phyloP scores from a whole-genome alignment of 345 rosid species.

The Hibiscus mutabilis region DNA sequence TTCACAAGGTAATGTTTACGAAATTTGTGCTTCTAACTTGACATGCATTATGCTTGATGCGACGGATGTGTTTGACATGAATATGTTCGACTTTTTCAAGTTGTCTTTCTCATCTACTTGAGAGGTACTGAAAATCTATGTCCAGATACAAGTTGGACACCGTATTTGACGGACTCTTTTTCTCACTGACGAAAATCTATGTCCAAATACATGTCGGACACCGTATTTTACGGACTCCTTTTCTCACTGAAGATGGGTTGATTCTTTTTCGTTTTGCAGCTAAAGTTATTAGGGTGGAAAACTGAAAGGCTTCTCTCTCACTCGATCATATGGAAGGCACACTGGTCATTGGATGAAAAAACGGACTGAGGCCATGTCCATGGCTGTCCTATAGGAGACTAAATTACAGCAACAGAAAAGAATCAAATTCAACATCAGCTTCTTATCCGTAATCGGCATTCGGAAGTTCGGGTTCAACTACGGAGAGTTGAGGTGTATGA shows the following conservation, averaged over 20 bases:
- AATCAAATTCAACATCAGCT: not conserved
- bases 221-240: not conserved
- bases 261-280: conserved; percentile 32
- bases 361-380: conserved; percentile 31
- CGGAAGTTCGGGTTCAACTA: not conserved
- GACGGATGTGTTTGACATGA: not conserved
- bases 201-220: no score
- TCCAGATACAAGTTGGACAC: not conserved
- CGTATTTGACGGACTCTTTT: not conserved
- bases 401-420: no score
- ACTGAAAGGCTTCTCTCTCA: conserved; percentile 24
- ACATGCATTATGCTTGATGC: no score
- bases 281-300: conserved; percentile 72
- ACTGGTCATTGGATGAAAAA: conserved; percentile 56
- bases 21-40: not conserved
- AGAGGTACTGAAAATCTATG: not conserved
- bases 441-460: not conserved
- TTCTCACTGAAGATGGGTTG: not conserved
- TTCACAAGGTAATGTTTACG: conserved; percentile 48
- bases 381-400: not conserved
- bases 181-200: no score
- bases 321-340: conserved; percentile 71
- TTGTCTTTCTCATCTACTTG: not conserved
- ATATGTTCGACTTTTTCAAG: not conserved
- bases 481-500: no score